Percentiles rank a stretch among this genome's conserved stretches.
These are phyloP conservation scores for Fusarium neocosmosporiellum DNA, from an alignment of 2,329 filamentous ascomycete genomes.

Conservation along the genomic window DNA sequence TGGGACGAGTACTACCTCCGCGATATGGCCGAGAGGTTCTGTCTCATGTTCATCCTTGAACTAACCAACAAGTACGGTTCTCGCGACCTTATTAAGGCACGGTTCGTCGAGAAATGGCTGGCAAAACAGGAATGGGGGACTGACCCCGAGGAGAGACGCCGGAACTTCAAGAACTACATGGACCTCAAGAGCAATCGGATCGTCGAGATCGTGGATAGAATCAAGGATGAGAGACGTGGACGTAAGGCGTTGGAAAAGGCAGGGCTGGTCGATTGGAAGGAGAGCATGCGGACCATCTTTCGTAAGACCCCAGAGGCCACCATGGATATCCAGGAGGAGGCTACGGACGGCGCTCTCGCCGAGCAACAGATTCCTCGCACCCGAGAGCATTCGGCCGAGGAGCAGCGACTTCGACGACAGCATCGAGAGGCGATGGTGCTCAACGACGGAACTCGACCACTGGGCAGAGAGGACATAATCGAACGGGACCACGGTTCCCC, in stretches of 20 bases:
- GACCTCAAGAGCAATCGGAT: constrained; percentile 62
- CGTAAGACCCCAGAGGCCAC: constrained; percentile 47
- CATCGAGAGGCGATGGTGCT: constrained; percentile 91
- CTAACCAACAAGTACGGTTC: constrained; percentile 70
- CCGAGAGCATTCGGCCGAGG: constrained; percentile 69
- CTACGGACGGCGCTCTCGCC: constrained; percentile 32
- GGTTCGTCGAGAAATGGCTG: constrained; percentile 80
- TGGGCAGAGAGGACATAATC: constrained; percentile 82
- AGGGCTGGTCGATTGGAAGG: constrained; percentile 56
- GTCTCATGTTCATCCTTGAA: constrained; percentile 67
- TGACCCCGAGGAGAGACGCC: constrained; percentile 61
- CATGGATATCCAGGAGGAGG: constrained; percentile 49
- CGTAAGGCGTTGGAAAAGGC: constrained; percentile 62
- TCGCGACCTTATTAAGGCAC: constrained; percentile 68
- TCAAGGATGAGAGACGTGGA: constrained; percentile 63
- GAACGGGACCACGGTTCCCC: constrained; percentile 66
- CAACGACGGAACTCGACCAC: constrained; percentile 82
- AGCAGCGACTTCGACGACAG: constrained; percentile 78
- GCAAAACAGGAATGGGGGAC: constrained; percentile 76
- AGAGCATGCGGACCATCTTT: constrained; percentile 43
- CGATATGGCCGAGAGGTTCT: constrained; percentile 70
- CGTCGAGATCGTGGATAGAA: constrained; percentile 62
- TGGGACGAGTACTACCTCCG: constrained; percentile 74
- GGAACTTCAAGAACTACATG: constrained; percentile 66
- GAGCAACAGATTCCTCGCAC: constrained; percentile 48